A percentile compares a stretch with the other conserved stretches of the same genome.
Evolutionary conservation across 1,284 basidiomycete species (phyloP).

Genomic region (Melampsora americana): DNA sequence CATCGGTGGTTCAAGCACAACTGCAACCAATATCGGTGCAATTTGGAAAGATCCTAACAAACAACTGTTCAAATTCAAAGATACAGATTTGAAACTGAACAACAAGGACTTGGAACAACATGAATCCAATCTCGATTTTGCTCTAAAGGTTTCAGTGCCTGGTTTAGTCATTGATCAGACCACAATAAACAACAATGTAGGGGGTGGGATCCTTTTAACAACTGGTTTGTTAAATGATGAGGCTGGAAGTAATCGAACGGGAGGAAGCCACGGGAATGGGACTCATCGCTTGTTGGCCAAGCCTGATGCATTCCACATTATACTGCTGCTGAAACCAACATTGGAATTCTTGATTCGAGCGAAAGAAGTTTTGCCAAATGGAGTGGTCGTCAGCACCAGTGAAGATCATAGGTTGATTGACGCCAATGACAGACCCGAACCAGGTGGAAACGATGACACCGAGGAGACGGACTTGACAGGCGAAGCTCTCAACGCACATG

Average conservation of each 20-base stretch:
- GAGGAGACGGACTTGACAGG: slow-evolving; percentile 1
- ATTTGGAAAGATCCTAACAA: slow-evolving; percentile 52
- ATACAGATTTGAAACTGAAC: slow-evolving; percentile 72
- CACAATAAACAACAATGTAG: slow-evolving; percentile 56
- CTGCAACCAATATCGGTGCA: neutral
- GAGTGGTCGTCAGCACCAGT: slow-evolving; percentile 61
- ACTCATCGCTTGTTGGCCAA: slow-evolving; percentile 81
- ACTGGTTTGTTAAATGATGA: slow-evolving; percentile 31
- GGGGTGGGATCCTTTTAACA: slow-evolving; percentile 6
- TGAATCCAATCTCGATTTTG: slow-evolving; percentile 79
- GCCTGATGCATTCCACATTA: slow-evolving; percentile 92
- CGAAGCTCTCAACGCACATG: neutral
- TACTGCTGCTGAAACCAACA: slow-evolving; percentile 87
- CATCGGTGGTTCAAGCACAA: slow-evolving; percentile 58
- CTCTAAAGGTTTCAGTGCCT: slow-evolving; percentile 85
- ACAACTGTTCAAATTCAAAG: slow-evolving; percentile 84
- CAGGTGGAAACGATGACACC: slow-evolving; percentile 11
- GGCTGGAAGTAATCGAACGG: slow-evolving; percentile 45
- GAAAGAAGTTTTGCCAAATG: slow-evolving; percentile 68
- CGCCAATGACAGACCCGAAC: neutral
- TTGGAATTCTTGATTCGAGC: slow-evolving; percentile 74
- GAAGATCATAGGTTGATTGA: slow-evolving; percentile 2
- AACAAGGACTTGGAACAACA: slow-evolving; percentile 68
- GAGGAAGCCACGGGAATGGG: slow-evolving; percentile 55
- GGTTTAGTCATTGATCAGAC: slow-evolving; percentile 66